Base-by-base conservation (phyloP, 352 stramenopile genomes). In the Pythium biforme region DNA sequence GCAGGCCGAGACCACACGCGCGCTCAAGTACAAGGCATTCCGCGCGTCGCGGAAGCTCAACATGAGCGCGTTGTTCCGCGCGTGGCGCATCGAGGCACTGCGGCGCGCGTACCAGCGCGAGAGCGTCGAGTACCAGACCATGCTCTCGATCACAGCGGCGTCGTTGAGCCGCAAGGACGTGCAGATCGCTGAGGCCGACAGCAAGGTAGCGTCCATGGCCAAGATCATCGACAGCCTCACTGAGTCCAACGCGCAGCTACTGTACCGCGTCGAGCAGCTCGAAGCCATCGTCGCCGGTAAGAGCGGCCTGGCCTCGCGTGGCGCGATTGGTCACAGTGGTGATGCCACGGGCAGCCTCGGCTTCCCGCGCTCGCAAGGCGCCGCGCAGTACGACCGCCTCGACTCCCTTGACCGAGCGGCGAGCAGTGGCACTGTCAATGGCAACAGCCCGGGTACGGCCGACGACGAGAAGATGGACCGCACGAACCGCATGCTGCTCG, bases 211-310 rank as follows among this genome's bases (percentile, higher is more conserved):
- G 26, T 87, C 82, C 41, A 89, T 94, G 76, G 70, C 79, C 22
- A 79, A 79, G 29, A 90, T 92, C 37, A 88, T 92, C 55, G 84
- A 94, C 60, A 86, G 81, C 45, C 73, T 94, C 29, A 92, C 81
- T 1, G 79, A 88, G 54, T 86, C 81, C 6, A 94, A 94, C 56
- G 77, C 74, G 26, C 79, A 90, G 27, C 62, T 92, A 12, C 72
- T 87, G 11, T 58, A 75, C 33, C 81, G 79, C 20, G 72, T 91
- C 12, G 80, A 91, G 51, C 72, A 90, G 17, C 65, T 93, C 20
- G 81, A 93, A 48, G 74, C 69, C 23, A 64, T 83, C 39, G 70
- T 69, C n/a, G 53, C 76, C 0, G 76, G 66, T 26, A 67, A 60
- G 41, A 64, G 58, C 15, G 25, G 53, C 19, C 25, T 56, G 29